These are phyloP conservation scores for Flammula alnicola DNA, from an alignment of 1,284 basidiomycete genomes.

Conservation along the genomic window DNA sequence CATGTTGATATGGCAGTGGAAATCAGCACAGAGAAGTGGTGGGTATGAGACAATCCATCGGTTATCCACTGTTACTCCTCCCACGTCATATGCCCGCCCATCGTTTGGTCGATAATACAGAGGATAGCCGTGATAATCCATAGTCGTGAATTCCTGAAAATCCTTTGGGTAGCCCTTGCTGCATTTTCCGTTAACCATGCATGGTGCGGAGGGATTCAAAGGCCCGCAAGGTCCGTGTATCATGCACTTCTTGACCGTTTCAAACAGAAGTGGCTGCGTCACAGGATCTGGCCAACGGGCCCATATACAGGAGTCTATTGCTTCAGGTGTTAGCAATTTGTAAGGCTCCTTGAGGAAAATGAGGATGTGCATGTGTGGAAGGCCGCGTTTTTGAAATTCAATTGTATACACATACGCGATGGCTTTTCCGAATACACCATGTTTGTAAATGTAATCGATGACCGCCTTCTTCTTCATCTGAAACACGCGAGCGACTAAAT, in stretches of 20 bases:
- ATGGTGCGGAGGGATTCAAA: constrained; percentile 36
- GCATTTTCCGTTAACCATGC: constrained; percentile 47
- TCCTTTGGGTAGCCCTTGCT: constrained; percentile 45
- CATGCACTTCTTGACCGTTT: constrained; percentile 41
- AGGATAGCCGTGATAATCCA: constrained; percentile 44
- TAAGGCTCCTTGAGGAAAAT: constrained; percentile 38
- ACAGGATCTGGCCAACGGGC: constrained; percentile 46
- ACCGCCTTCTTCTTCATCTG: constrained; percentile 43
- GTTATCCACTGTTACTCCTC: constrained; percentile 32
- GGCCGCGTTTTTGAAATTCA: constrained; percentile 55
- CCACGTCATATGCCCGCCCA: constrained; percentile 32
- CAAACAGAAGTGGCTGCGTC: constrained; percentile 41
- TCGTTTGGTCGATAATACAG: constrained; percentile 38
- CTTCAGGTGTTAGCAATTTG: constrained; percentile 36
- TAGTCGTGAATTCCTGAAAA: constrained; percentile 36
- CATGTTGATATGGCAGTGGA: constrained; percentile 54
- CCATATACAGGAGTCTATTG: constrained; percentile 44
- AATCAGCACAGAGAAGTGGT: constrained; percentile 35
- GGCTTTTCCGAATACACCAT: constrained; percentile 37
- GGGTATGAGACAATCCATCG: constrained; percentile 43
- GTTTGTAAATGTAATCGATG: constrained; percentile 39
- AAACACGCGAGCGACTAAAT: constrained; percentile 51
- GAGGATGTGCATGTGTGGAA: constrained; percentile 52
- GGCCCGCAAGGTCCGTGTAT: constrained; percentile 51
- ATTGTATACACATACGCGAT: constrained; percentile 47